Evolutionary conservation across 768 basidiomycete genomes (phyloP), one percentile per base, ranked within the genome.

Genomic region (Gloeostereum incarnatum): DNA sequence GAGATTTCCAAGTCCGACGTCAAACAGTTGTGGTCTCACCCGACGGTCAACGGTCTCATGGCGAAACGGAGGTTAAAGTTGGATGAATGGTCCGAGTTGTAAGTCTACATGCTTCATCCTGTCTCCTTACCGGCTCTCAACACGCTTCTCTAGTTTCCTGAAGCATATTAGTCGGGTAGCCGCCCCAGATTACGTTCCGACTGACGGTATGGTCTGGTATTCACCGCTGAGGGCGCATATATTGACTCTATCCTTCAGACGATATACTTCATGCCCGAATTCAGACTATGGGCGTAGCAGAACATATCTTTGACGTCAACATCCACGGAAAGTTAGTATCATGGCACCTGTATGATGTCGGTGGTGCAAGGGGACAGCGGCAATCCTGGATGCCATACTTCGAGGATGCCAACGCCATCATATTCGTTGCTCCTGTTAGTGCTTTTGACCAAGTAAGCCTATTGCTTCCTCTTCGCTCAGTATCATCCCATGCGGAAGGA

Each of bases 51-150:
- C 50, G 73, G 68, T 19, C 58, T 89, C 55, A 78, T 87, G 32
- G 62, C 63, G 16, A 77, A 72, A 50, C 68, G 86, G 41, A 76
- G 78, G 41, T 58, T 90, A 35, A 80, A 83, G 50, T 63, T 90
- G 36, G 86, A 90, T 46, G 87, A 91, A 55, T 88, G 86, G 80
- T 77, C 84, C 9, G 87, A 89, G 60, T 91, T 84, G 87, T 90
- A 53, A 57, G 87, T 67, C 20, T 30, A 39, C n/a, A 24, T 17
- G 23, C 39, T 39, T 33, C 10, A 30, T 30, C 19, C 9, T n/a
- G 13, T 39, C 22, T 40, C 45, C 36, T 26, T 26, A 11, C 17
- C 25, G 7, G 35, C n/a, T 42, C 36, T 54, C 39, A 57, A 41
- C 35, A 23, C 36, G n/a, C 31, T 26, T 42, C 21, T 31, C 19